Conservation (phyloP, 805 yeast genomes). For the Saccharomycopsis synnaedendra region DNA sequence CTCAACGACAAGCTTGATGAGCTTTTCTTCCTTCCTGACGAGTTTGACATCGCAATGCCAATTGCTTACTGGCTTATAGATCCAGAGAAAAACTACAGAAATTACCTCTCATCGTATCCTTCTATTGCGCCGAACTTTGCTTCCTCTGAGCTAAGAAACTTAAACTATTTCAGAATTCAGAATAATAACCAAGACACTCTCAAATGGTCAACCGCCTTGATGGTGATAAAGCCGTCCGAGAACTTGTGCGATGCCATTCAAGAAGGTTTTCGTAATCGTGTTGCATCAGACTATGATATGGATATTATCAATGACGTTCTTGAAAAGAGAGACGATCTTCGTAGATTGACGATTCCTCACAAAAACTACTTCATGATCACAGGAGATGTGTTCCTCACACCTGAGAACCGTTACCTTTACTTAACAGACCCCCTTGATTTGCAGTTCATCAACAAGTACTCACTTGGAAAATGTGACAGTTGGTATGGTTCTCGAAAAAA, state of each 20-base stretch:
- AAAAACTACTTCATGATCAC: constrained; percentile 38
- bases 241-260: constrained; percentile 20
- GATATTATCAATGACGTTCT: constrained; percentile 30
- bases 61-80: constrained; percentile 21
- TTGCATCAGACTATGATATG: constrained; percentile 39
- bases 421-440: constrained; percentile 31
- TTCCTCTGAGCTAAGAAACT: not conserved
- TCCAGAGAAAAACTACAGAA: constrained; percentile 8
- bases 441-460: constrained; percentile 19
- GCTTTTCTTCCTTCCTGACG: constrained; percentile 37
- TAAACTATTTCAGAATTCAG: constrained; percentile 9
- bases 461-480: constrained; percentile 9
- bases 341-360: constrained; percentile 36
- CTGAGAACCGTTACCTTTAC: constrained; percentile 27
- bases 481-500: constrained; percentile 14
- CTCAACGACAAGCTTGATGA: constrained; percentile 36
- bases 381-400: constrained; percentile 27
- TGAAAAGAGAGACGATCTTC: not conserved
- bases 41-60: constrained; percentile 34
- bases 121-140: constrained; percentile 4
- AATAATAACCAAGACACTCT: constrained; percentile 1
- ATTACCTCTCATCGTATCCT: constrained; percentile 6
- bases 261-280: constrained; percentile 21
- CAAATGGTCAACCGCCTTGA: constrained; percentile 24
- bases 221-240: constrained; percentile 46